These are phyloP conservation scores for Yamadazyma triangularis DNA, from an alignment of 1,139 yeast species.

Conservation along the genomic window DNA sequence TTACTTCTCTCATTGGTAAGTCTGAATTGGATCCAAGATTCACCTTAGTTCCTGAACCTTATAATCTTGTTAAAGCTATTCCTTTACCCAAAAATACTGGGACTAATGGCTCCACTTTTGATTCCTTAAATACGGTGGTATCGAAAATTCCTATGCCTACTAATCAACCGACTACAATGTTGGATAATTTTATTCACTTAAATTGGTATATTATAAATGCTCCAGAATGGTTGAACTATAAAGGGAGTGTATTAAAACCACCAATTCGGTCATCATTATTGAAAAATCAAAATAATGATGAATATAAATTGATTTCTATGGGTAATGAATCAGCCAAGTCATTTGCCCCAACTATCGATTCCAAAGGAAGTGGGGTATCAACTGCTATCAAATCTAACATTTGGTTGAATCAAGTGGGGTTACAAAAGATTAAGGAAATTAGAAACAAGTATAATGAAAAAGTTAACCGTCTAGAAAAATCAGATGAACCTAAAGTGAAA, in stretches of 20 bases:
- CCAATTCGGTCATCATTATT: conserved; percentile 20
- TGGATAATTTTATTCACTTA: conserved; percentile 76
- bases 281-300: conserved; percentile 13
- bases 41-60: conserved; percentile 55
- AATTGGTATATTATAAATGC: conserved; percentile 80
- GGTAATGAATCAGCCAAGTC: conserved; percentile 52
- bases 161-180: conserved; percentile 59
- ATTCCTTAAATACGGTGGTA: conserved; percentile 45
- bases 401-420: conserved; percentile 78
- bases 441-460: conserved; percentile 22
- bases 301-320: conserved; percentile 13
- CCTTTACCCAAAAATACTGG: conserved; percentile 40
- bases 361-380: conserved; percentile 62
- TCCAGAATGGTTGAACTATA: conserved; percentile 74
- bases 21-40: conserved; percentile 67
- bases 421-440: conserved; percentile 40
- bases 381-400: conserved; percentile 60
- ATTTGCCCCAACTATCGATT: conserved; percentile 79
- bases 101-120: conserved; percentile 35
- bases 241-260: conserved; percentile 25
- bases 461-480: conserved; percentile 6
- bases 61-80: conserved; percentile 52
- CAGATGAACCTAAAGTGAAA: conserved; percentile 9
- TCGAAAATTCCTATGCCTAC: conserved; percentile 54
- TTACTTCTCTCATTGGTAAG: conserved; percentile 60